Conservation (phyloP, 495 filamentous ascomycete species). For the Haplographium delicatum region DNA sequence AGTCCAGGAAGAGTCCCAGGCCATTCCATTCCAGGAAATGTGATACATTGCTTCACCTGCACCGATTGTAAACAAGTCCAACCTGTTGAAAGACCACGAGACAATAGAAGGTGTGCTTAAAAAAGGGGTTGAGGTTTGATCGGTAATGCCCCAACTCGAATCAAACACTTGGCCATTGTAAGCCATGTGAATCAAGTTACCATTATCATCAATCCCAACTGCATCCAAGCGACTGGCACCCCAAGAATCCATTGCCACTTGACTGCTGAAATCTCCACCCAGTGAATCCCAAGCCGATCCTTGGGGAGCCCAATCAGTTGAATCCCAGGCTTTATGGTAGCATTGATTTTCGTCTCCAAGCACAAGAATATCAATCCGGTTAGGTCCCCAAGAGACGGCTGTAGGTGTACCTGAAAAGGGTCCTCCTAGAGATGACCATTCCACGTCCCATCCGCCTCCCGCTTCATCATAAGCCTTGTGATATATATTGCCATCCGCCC, state of each 20-base stretch:
- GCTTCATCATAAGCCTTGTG: not conserved
- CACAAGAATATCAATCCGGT: not conserved
- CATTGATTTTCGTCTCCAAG: not conserved
- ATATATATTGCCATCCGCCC: not conserved
- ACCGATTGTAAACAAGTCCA: not conserved
- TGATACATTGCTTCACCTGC: conserved; percentile 1
- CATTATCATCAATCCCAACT: not conserved
- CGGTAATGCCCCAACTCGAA: too few species aligned
- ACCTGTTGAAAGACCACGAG: not conserved
- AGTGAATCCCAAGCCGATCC: not conserved
- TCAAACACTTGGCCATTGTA: too few species aligned
- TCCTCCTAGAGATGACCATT: conserved; percentile 25
- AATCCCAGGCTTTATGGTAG: conserved; percentile 4
- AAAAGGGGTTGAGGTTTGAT: too few species aligned
- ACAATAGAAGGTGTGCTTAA: not conserved
- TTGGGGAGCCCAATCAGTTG: not conserved
- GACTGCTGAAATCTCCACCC: not conserved
- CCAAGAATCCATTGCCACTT: conserved; percentile 9
- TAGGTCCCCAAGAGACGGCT: not conserved
- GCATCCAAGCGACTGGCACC: not conserved
- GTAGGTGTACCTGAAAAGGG: conserved; percentile 15
- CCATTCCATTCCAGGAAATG: not conserved
- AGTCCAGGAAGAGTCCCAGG: not conserved
- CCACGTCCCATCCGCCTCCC: not conserved
- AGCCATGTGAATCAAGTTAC: too few species aligned